These are phyloP conservation scores for Fusarium ramigenum DNA, from an alignment of 2,329 filamentous ascomycete genomes.

Conservation along the genomic window DNA sequence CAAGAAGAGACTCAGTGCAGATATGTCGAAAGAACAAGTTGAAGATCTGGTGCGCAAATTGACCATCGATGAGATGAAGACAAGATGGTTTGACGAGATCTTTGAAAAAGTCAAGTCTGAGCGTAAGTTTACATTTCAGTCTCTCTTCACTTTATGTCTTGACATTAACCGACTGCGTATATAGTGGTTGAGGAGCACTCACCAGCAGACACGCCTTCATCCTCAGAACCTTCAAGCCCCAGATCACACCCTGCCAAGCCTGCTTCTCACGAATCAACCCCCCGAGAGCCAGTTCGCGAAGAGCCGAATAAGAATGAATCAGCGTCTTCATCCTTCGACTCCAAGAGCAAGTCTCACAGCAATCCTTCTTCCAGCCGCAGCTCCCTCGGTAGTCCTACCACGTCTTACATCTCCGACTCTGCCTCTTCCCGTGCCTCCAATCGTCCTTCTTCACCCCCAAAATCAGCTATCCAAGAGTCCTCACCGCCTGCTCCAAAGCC, in stretches of 20 bases:
- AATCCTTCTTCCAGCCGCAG: slow-evolving; percentile 3
- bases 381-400: slow-evolving; percentile 23
- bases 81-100: slow-evolving; percentile 41
- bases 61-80: slow-evolving; percentile 42
- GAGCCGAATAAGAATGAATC: slow-evolving; percentile 17
- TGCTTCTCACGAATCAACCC: neutral
- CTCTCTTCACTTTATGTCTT: neutral
- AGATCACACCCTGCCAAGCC: slow-evolving; percentile 17
- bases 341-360: neutral
- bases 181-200: slow-evolving; percentile 38
- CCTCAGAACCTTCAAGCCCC: slow-evolving; percentile 35
- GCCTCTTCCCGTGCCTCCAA: slow-evolving; percentile 23
- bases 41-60: slow-evolving; percentile 38
- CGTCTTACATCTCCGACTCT: slow-evolving; percentile 37
- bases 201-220: slow-evolving; percentile 30
- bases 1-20: slow-evolving; percentile 36
- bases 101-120: slow-evolving; percentile 42
- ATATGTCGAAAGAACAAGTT: slow-evolving; percentile 42
- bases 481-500: slow-evolving; percentile 22
- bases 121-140: slow-evolving; percentile 18
- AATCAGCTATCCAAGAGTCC: slow-evolving; percentile 4
- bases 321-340: neutral
- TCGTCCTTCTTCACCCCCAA: slow-evolving; percentile 8
- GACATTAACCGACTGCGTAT: neutral
- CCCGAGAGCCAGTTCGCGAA: slow-evolving; percentile 36